These are phyloP conservation scores for Phialophora chinensis DNA, from an alignment of 2,329 filamentous ascomycete genomes.

Conservation along the genomic window DNA sequence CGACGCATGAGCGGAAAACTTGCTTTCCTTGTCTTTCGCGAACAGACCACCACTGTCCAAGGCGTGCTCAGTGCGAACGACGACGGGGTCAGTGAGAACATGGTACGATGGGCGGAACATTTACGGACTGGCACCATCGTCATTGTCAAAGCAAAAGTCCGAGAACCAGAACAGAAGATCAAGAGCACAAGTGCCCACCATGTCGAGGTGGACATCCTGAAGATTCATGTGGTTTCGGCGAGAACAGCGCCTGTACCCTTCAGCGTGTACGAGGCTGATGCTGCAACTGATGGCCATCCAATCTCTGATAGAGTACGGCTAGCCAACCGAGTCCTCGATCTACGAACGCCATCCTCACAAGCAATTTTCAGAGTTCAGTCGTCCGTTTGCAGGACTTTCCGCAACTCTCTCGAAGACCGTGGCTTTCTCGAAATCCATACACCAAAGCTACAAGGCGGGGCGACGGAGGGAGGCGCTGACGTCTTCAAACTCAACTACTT, in stretches of 20 bases:
- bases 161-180: conserved; percentile 67
- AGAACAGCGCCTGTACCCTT: conserved; percentile 63
- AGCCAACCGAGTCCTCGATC: conserved; percentile 73
- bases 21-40: conserved; percentile 77
- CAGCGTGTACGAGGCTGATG: conserved; percentile 59
- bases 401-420: conserved; percentile 68
- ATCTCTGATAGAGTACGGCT: conserved; percentile 70
- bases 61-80: conserved; percentile 68
- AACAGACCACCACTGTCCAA: conserved; percentile 76
- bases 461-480: conserved; percentile 80
- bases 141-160: conserved; percentile 70
- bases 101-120: conserved; percentile 79
- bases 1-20: conserved; percentile 67
- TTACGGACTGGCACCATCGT: conserved; percentile 74
- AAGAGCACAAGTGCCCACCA: conserved; percentile 72
- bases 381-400: conserved; percentile 74
- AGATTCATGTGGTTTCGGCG: conserved; percentile 60
- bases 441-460: conserved; percentile 81
- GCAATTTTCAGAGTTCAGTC: conserved; percentile 79
- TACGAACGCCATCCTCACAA: conserved; percentile 76
- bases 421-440: conserved; percentile 86
- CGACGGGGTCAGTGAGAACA: conserved; percentile 66
- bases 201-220: conserved; percentile 70
- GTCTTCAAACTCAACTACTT: conserved; percentile 87
- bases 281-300: conserved; percentile 57